phyloP scores from a whole-genome alignment of 2,329 filamentous ascomycete species.

The Paecilomyces variotii region DNA sequence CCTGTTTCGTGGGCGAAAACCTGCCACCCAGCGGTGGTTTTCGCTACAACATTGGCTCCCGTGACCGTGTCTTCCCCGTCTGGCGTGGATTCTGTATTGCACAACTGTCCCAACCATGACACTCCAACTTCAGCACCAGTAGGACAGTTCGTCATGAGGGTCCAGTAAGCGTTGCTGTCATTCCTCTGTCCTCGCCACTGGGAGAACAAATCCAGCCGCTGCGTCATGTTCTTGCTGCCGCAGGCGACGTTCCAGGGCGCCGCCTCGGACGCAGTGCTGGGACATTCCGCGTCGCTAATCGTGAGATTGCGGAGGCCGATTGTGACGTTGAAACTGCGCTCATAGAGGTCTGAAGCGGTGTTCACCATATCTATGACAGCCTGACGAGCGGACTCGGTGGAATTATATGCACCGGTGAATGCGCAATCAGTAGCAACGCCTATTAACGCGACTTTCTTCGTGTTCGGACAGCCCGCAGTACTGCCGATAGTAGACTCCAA shows the following conservation, averaged over 20 bases:
- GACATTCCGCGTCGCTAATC: slow-evolving; percentile 67
- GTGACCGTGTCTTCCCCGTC: slow-evolving; percentile 62
- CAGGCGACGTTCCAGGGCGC: slow-evolving; percentile 83
- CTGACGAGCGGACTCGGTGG: slow-evolving; percentile 53
- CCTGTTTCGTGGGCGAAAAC: slow-evolving; percentile 91
- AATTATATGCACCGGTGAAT: slow-evolving; percentile 67
- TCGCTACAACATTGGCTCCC: slow-evolving; percentile 82
- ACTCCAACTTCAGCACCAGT: slow-evolving; percentile 81
- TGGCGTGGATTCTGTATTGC: slow-evolving; percentile 48
- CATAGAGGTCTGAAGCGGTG: slow-evolving; percentile 77
- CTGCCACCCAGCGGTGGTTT: slow-evolving; percentile 81
- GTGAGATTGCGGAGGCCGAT: slow-evolving; percentile 82
- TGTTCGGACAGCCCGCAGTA: slow-evolving; percentile 74
- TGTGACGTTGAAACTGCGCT: slow-evolving; percentile 88
- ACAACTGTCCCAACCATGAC: slow-evolving; percentile 87
- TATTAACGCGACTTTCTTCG: slow-evolving; percentile 84
- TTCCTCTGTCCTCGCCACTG: slow-evolving; percentile 69
- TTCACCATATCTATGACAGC: slow-evolving; percentile 83
- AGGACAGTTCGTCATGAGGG: slow-evolving; percentile 70
- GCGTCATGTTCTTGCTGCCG: slow-evolving; percentile 50
- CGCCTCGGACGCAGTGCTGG: slow-evolving; percentile 55
- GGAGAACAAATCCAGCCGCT: slow-evolving; percentile 81
- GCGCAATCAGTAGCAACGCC: slow-evolving; percentile 91
- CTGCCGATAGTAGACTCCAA: slow-evolving; percentile 70
- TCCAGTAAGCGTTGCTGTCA: slow-evolving; percentile 91